Evolutionary conservation across 176 grass and related monocot genomes (phyloP), one percentile per base, ranked within the genome.

Genomic region (Alopecurus myosuroides): DNA sequence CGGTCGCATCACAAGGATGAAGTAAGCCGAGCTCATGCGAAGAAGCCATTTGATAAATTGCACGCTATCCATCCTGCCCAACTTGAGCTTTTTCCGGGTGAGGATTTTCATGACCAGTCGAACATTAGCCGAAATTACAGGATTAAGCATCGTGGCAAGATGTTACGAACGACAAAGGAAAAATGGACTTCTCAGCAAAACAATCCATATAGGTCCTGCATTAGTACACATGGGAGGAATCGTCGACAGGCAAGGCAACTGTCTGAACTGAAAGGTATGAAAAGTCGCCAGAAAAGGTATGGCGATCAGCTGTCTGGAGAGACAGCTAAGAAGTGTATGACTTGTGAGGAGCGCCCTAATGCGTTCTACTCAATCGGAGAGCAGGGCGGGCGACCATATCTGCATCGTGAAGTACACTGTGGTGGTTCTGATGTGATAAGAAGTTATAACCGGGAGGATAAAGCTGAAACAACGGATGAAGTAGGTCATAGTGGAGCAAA

Each of bases 401-500:
- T n/a, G 39, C 66, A 35, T 36, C 51, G 50, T 55, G 75, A 67
- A 15, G 67, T 58, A 44, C 23, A 70, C 48, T 26, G 28, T 72
- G 29, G 39, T 60, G 37, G 19, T 72, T 49, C 22, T 56, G 79
- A 77, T 76, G 29, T 48, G 26, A 67, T 33, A 33, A 66, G 57
- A 67, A 87, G 67, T 82, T 70, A n/a, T 82, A 58, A 44, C 53
- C 5, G 9, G 7, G 80, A 82, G 51, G 52, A 34, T 40, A 62
- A 72, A 4, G 18, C 18, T 61, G 53, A 72, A 82, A 67, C 7
- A 19, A 67, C 20, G 5, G 81, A 67, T 6, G 35, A 81, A 70
- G 42, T 51, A 67, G 39, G 23, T 80, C 77, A 58, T 76, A 31
- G 49, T 85, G 88, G 40, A 58, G 57, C 68, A 64, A 76, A 85